Percentiles rank a stretch among this genome's conserved stretches.
Conservation (phyloP, 2,329 filamentous ascomycete species). For the Colletotrichum spaethianum region DNA sequence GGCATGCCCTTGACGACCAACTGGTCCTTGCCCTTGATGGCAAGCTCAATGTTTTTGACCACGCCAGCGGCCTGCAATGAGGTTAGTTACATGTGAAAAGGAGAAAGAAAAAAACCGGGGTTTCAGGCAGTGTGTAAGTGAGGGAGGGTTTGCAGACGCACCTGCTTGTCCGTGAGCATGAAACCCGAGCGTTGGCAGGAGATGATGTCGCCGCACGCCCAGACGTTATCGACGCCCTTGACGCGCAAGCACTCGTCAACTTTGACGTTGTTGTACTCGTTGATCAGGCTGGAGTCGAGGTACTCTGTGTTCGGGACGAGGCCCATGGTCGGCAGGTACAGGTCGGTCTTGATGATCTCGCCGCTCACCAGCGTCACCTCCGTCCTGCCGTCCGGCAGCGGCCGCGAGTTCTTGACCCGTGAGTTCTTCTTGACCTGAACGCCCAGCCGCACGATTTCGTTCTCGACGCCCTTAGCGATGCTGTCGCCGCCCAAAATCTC, state of each 20-base stretch:
- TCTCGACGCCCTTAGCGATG: constrained; percentile 57
- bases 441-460: constrained; percentile 67
- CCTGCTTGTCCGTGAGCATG: constrained; percentile 72
- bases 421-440: constrained; percentile 63
- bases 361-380: constrained; percentile 63
- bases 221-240: constrained; percentile 59
- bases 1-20: constrained; percentile 61
- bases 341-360: constrained; percentile 64
- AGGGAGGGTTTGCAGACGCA: constrained; percentile 44
- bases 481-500: constrained; percentile 61
- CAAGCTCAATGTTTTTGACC: constrained; percentile 67
- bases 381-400: constrained; percentile 59
- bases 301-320: constrained; percentile 69
- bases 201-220: constrained; percentile 69
- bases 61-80: constrained; percentile 61
- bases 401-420: constrained; percentile 54
- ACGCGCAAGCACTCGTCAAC: constrained; percentile 68
- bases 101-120: too few species aligned
- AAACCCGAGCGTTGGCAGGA: constrained; percentile 69
- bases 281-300: constrained; percentile 61
- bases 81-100: neutral
- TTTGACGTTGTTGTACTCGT: constrained; percentile 59
- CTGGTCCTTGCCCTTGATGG: constrained; percentile 60
- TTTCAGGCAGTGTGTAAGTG: neutral
- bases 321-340: constrained; percentile 71